phyloP scores from a whole-genome alignment of 345 rosid species.

The Sapria himalayana region DNA sequence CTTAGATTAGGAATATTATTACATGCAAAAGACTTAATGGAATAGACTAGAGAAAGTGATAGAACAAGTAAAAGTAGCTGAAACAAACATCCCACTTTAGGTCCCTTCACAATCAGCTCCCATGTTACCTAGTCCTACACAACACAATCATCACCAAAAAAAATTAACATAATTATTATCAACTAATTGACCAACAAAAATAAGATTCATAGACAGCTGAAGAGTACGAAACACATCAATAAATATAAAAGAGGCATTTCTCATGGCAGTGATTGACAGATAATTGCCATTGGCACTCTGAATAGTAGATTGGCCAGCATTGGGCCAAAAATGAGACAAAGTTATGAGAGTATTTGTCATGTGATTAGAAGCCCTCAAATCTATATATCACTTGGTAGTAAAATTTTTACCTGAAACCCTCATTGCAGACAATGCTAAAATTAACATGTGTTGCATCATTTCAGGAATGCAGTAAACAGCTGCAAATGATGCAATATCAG shows the following conservation, averaged over 20 bases:
- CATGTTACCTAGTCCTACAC: too few relatives aligned
- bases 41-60: too few relatives aligned
- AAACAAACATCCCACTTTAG: too few relatives aligned
- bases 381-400: background rate
- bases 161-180: too few relatives aligned
- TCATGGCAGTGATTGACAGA: background rate
- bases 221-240: too few relatives aligned
- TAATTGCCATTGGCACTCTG: background rate
- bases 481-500: background rate
- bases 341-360: background rate
- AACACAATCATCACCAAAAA: too few relatives aligned
- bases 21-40: too few relatives aligned
- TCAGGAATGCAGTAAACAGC: background rate
- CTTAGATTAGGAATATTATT: too few relatives aligned
- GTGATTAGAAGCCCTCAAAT: background rate
- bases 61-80: too few relatives aligned
- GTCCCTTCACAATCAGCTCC: too few relatives aligned
- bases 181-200: too few relatives aligned
- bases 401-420: background rate
- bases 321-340: background rate
- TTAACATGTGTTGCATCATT: slow-evolving; percentile 6
- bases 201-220: too few relatives aligned
- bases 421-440: background rate
- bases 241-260: background rate
- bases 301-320: background rate